These are phyloP conservation scores for Eucalyptus sp. DNA, from an alignment of 345 rosid genomes.

Conservation along the genomic window DNA sequence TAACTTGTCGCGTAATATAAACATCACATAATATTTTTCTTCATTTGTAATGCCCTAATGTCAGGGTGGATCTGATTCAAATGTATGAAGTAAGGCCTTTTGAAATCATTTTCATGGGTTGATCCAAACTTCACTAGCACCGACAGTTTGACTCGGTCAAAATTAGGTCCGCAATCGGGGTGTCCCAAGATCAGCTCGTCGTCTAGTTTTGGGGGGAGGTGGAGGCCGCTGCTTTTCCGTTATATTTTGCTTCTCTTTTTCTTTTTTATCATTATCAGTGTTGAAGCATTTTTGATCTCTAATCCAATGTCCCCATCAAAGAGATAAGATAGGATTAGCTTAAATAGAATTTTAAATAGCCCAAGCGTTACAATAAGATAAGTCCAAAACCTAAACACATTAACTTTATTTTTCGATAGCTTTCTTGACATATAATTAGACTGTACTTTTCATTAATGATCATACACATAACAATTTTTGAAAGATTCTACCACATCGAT, in stretches of 20 bases:
- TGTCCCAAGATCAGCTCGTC: background rate
- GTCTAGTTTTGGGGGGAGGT: background rate
- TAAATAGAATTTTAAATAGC: background rate
- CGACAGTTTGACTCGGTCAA: background rate
- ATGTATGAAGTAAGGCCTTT: background rate
- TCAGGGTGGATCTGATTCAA: background rate
- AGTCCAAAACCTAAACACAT: background rate
- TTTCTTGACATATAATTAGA: background rate
- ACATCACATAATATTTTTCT: background rate
- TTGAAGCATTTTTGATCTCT: background rate
- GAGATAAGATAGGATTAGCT: background rate
- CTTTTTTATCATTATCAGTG: background rate
- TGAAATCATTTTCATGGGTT: background rate
- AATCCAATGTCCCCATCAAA: background rate
- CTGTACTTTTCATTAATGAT: background rate
- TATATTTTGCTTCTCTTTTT: background rate
- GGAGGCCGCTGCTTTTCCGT: background rate
- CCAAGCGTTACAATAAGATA: background rate
- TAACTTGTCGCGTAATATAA: fast-evolving
- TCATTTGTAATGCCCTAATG: background rate
- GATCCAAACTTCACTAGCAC: background rate
- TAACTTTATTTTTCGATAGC: background rate
- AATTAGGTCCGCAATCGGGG: background rate
- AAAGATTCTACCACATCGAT: background rate
- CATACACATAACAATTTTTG: fast-evolving